A percentile compares a stretch with the other conserved stretches of the same genome.
Evolutionary conservation across 441 rosid genomes (phyloP).

Genomic region (Syzygium malaccense): DNA sequence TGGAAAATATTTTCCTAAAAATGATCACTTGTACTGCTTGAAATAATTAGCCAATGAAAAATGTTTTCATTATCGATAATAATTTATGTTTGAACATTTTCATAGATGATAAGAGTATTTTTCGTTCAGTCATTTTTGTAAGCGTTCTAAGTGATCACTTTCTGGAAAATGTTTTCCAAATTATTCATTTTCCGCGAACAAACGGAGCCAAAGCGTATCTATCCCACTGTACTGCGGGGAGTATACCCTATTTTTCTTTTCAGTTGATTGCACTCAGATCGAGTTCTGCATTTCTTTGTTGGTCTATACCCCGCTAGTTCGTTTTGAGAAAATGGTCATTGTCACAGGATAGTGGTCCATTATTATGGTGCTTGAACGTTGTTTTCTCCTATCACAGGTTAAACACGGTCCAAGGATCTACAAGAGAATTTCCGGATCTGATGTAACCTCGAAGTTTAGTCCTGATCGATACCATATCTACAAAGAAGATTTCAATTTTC

Average conservation of each 20-base stretch:
- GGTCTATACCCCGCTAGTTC: neutral
- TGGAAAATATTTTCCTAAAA: no score
- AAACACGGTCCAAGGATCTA: constrained; percentile 64
- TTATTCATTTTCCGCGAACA: no score
- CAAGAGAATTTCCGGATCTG: constrained; percentile 53
- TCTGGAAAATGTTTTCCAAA: no score
- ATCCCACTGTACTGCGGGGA: neutral
- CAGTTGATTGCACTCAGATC: neutral
- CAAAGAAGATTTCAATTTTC: constrained; percentile 78
- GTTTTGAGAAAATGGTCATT: neutral
- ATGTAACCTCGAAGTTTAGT: constrained; percentile 40
- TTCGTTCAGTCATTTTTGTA: no score
- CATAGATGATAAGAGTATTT: no score
- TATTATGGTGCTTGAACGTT: neutral
- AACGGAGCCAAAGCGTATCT: neutral
- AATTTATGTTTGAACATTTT: no score
- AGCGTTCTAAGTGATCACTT: no score
- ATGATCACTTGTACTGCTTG: no score
- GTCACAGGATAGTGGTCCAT: neutral
- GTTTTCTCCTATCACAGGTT: constrained; percentile 36
- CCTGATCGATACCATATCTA: constrained; percentile 56
- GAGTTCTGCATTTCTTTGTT: neutral
- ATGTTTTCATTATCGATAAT: no score
- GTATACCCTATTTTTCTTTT: neutral
- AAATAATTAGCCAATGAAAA: no score